phyloP scores from a whole-genome alignment of 805 yeast species.

The Metschnikowia baotianmanensis region DNA sequence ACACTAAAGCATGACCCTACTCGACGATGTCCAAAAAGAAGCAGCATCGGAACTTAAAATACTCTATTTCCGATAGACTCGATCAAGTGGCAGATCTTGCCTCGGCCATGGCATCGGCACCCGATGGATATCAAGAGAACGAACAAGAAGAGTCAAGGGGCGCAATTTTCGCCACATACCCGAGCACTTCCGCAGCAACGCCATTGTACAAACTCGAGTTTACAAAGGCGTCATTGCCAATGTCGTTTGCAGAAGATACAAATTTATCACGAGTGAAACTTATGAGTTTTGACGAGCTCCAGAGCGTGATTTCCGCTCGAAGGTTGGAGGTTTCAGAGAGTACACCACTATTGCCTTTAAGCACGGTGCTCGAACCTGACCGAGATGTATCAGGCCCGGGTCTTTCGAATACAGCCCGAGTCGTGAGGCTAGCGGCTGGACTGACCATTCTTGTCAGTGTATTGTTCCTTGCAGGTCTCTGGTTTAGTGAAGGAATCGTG shows the following conservation, averaged over 20 bases:
- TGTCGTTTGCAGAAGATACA: not conserved
- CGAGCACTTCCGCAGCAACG: not conserved
- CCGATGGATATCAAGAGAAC: constrained; percentile 1
- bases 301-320: constrained; percentile 2
- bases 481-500: constrained; percentile 10
- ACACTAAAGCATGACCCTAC: not conserved
- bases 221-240: constrained; percentile 1
- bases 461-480: constrained; percentile 5
- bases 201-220: not conserved
- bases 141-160: not conserved
- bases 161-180: constrained; percentile 1
- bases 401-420: not conserved
- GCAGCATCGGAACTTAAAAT: not conserved
- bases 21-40: constrained; percentile 1
- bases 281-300: constrained; percentile 1
- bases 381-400: not conserved
- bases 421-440: constrained; percentile 3
- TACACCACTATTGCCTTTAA: constrained; percentile 9
- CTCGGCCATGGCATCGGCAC: constrained; percentile 17
- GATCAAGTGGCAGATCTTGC: constrained; percentile 28
- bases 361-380: not conserved
- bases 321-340: constrained; percentile 3
- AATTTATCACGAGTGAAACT: not conserved
- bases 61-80: constrained; percentile 17
- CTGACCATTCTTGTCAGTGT: constrained; percentile 10